Evolutionary conservation across 1,284 basidiomycete species (phyloP).

Genomic region (Chalciporus sp.): DNA sequence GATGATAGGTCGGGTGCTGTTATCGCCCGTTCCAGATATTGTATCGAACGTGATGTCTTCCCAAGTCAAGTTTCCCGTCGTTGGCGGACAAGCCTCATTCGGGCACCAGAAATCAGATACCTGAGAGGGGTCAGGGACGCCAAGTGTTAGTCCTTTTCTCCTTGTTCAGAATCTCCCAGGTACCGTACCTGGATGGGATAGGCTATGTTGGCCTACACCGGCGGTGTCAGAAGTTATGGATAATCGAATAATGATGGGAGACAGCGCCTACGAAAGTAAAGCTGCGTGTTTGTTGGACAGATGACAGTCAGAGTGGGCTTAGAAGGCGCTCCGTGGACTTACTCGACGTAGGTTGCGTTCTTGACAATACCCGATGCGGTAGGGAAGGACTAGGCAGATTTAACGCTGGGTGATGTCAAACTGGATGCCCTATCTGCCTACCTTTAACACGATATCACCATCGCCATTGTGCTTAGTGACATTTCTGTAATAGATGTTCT

Average conservation of each 20-base stretch:
- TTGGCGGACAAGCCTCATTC: not conserved
- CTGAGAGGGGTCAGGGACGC: not conserved
- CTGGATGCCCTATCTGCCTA: not conserved
- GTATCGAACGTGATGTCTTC: constrained; percentile 7
- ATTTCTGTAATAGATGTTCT: constrained; percentile 14
- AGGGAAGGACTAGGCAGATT: not conserved
- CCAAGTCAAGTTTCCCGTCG: constrained; percentile 13
- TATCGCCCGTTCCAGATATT: constrained; percentile 14
- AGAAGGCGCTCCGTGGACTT: not conserved
- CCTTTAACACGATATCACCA: constrained; percentile 14
- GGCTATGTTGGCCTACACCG: constrained; percentile 3
- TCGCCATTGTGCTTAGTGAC: constrained; percentile 1
- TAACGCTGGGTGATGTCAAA: too few relatives aligned
- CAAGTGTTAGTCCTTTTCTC: not conserved
- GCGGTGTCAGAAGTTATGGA: constrained; percentile 2
- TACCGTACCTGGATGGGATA: constrained; percentile 17
- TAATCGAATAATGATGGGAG: not conserved
- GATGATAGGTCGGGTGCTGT: not conserved
- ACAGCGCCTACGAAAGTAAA: constrained; percentile 17
- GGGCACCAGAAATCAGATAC: constrained; percentile 12
- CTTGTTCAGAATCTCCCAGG: not conserved
- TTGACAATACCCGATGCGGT: constrained; percentile 11
- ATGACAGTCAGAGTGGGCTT: too few relatives aligned
- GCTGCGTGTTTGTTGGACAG: constrained; percentile 3
- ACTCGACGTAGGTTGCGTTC: constrained; percentile 15